phyloP scores from a whole-genome alignment of 2,329 filamentous ascomycete species.

The Beauveria asiatica region DNA sequence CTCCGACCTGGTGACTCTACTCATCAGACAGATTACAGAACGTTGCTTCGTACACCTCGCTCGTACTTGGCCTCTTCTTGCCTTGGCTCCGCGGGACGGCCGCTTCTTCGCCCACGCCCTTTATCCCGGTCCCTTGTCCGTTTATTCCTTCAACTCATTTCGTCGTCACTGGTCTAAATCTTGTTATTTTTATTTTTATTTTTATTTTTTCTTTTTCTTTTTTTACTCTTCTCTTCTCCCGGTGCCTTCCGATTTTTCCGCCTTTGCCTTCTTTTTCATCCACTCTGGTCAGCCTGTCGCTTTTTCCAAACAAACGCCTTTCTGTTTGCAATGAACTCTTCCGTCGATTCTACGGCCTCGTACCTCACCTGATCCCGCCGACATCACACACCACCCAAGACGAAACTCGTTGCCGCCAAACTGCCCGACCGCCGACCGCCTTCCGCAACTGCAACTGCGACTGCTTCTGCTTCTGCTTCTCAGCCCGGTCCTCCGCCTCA shows the following conservation, averaged over 20 bases:
- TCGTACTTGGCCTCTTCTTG: neutral
- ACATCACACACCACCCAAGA: neutral
- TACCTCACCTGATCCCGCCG: slow-evolving; percentile 1
- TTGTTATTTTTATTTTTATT: no score
- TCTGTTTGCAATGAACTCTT: neutral
- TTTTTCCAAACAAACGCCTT: neutral
- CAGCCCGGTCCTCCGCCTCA: neutral
- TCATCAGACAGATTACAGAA: no score
- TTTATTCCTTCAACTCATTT: neutral
- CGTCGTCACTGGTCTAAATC: neutral
- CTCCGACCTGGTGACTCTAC: no score
- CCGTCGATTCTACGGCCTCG: neutral
- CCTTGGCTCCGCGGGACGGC: neutral
- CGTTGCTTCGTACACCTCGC: neutral
- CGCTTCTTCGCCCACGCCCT: neutral
- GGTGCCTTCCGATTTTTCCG: neutral
- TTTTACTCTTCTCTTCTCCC: no score
- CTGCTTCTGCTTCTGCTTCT: no score
- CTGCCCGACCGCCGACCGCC: no score
- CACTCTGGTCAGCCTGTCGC: neutral
- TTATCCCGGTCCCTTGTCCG: neutral
- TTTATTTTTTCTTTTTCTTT: neutral
- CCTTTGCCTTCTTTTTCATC: neutral
- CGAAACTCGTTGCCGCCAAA: neutral
- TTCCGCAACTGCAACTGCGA: neutral